A percentile compares a stretch with the other conserved stretches of the same genome.
These are phyloP conservation scores for Cyathus striatus DNA, from an alignment of 768 basidiomycete species.

Conservation along the genomic window DNA sequence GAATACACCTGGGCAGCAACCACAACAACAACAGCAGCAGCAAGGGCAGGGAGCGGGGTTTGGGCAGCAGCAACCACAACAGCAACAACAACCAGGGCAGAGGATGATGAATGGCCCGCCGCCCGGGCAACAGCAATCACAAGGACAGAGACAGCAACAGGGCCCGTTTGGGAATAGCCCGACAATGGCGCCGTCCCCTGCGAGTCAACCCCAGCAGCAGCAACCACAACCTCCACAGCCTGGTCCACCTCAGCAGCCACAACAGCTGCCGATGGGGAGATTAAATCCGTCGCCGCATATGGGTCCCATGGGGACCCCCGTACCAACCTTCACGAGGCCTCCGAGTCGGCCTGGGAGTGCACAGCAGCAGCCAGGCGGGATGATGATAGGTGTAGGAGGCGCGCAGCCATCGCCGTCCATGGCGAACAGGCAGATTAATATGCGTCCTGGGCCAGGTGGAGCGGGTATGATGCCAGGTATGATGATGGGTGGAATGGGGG, in stretches of 20 bases:
- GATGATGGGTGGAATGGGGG: no score
- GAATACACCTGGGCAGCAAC: slow-evolving; percentile 21
- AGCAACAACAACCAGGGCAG: slow-evolving; percentile 36
- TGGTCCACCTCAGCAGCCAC: slow-evolving; percentile 16
- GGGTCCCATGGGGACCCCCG: slow-evolving; percentile 4
- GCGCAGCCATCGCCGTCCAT: no score
- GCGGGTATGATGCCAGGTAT: no score
- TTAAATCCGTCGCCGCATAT: slow-evolving; percentile 47
- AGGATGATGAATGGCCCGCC: slow-evolving; percentile 34
- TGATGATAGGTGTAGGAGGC: no score
- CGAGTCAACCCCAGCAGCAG: slow-evolving; percentile 6
- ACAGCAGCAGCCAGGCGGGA: no score
- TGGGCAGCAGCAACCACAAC: slow-evolving; percentile 16
- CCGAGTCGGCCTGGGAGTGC: no score
- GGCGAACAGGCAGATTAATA: no score
- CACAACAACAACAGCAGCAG: slow-evolving; percentile 14
- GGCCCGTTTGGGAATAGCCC: slow-evolving; percentile 28
- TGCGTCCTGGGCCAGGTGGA: no score
- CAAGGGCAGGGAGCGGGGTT: slow-evolving; percentile 8
- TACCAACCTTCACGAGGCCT: not conserved
- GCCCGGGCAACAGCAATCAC: slow-evolving; percentile 22
- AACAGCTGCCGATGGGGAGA: slow-evolving; percentile 40
- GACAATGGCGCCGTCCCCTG: slow-evolving; percentile 7
- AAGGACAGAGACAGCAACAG: slow-evolving; percentile 15
- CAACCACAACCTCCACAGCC: slow-evolving; percentile 13